Conservation (phyloP, 225 moss, liverwort and hornwort species). For the Takakia lepidozioides region DNA sequence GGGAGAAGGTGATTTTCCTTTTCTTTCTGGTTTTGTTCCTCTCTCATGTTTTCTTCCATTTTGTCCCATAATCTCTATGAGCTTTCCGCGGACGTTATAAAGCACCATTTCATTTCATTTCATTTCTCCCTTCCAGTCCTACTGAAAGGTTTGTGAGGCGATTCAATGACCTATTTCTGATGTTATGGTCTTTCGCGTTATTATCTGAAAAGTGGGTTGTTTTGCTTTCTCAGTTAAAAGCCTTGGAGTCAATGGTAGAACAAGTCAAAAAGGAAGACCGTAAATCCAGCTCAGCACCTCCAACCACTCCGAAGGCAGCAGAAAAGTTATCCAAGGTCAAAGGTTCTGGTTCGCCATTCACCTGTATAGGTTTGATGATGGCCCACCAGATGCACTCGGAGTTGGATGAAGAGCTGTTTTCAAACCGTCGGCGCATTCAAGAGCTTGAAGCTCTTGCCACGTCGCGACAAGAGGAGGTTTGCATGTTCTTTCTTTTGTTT, state of each 20-base stretch:
- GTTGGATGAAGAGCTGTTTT: slow-evolving; percentile 48
- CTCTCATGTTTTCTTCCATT: too few species aligned
- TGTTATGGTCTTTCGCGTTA: too few species aligned
- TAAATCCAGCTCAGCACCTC: slow-evolving; percentile 15
- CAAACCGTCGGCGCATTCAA: slow-evolving; percentile 46
- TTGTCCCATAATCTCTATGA: too few species aligned
- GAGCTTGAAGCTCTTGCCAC: slow-evolving; percentile 64
- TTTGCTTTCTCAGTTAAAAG: slow-evolving; percentile 40
- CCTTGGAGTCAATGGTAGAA: slow-evolving; percentile 47
- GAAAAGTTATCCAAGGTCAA: slow-evolving; percentile 52
- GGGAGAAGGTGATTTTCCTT: slow-evolving; percentile 44
- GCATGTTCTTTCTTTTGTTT: not conserved
- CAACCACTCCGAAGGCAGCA: slow-evolving; percentile 17
- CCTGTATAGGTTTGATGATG: slow-evolving; percentile 53
- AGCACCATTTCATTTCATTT: too few species aligned
- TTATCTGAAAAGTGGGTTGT: too few species aligned
- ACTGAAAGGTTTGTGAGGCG: too few species aligned
- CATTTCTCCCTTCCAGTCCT: too few species aligned
- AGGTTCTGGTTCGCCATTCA: slow-evolving; percentile 56
- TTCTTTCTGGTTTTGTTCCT: too few species aligned
- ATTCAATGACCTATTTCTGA: too few species aligned
- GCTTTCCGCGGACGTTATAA: too few species aligned
- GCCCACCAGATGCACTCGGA: slow-evolving; percentile 53
- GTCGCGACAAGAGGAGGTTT: slow-evolving; percentile 73
- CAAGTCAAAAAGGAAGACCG: slow-evolving; percentile 43